Conservation (phyloP, 1,284 basidiomycete species). For the Puccinia brachypodii region DNA sequence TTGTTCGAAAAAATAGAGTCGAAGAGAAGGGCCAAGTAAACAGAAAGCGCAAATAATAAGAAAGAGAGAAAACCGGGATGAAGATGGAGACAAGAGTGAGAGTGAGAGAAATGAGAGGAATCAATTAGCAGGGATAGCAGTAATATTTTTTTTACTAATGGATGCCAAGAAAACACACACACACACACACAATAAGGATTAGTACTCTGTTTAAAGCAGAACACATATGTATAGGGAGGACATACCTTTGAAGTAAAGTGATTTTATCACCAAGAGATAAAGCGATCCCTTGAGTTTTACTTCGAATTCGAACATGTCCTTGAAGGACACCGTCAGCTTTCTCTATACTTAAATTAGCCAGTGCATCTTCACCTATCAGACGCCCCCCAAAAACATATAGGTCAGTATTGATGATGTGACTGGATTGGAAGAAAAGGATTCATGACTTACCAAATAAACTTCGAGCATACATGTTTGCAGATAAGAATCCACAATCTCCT, state of each 20-base stretch:
- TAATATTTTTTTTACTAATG: neutral
- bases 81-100: neutral
- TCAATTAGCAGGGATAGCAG: neutral
- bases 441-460: constrained; percentile 71
- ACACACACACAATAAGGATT: too few species aligned
- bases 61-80: neutral
- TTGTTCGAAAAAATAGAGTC: too few species aligned
- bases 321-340: constrained; percentile 79
- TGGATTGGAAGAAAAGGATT: neutral
- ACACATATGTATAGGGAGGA: neutral
- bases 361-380: constrained; percentile 71
- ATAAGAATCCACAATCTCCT: constrained; percentile 89
- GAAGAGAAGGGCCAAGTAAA: too few species aligned
- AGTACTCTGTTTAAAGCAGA: too few species aligned
- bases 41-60: too few species aligned
- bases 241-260: constrained; percentile 51
- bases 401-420: neutral
- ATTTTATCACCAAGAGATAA: constrained; percentile 88
- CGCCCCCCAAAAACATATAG: neutral
- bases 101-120: neutral
- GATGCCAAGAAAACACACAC: too few species aligned
- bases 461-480: constrained; percentile 88
- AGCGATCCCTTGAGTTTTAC: constrained; percentile 93
- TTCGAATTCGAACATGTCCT: constrained; percentile 87
- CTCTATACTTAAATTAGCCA: constrained; percentile 94